Base-by-base conservation (phyloP, 768 basidiomycete genomes). In the Suillus subaureus region DNA sequence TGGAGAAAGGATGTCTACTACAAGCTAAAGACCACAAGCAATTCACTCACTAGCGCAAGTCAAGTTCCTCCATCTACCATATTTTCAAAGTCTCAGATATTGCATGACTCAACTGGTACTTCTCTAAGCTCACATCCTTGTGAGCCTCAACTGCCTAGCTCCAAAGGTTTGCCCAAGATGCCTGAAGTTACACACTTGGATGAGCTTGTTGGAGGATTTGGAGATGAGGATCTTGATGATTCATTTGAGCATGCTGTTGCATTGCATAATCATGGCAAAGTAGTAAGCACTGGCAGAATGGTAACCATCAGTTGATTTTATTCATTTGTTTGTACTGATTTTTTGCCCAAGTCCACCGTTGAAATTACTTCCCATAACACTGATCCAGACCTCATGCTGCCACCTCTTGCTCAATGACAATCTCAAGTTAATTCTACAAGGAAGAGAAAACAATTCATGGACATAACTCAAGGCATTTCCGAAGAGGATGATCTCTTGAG, bases 201-300 rank as follows among this genome's bases (percentile, higher is more conserved):
- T 56, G 55, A 31, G n/a, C 55, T 57, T 15, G 55, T 39, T 11
- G 55, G 55, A 57, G 28, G 28, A 57, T 57, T 57, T 15, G 55
- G 31, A 31, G 55, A 57, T 13, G 18, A 31, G 37, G 55, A 57
- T 18, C n/a, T 47, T 1, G 55, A 57, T 57, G 55, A 57, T 31
- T 31, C 26, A 6, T 5, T 21, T 31, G 55, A 57, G 6, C 6
- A 13, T 31, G 55, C 12, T 33, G 55, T 39, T 31, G 55, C 13
- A 3, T 12, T 57, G 12, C 2, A 4, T 57, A 39, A 4, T 23
- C 4, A 9, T 4, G 45, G 45, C 28, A 57, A 57, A 6, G n/a
- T 33, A 57, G 12, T 9, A 31, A 57, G 31, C 31, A 5, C 31
- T 33, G 5, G n/a, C 31, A 31, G 31, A 31, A 31, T 3, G 18